Percentiles rank a stretch among this genome's conserved stretches.
These are phyloP conservation scores for Hordeum marinum DNA, from an alignment of 176 grass and related monocot species.

Conservation along the genomic window DNA sequence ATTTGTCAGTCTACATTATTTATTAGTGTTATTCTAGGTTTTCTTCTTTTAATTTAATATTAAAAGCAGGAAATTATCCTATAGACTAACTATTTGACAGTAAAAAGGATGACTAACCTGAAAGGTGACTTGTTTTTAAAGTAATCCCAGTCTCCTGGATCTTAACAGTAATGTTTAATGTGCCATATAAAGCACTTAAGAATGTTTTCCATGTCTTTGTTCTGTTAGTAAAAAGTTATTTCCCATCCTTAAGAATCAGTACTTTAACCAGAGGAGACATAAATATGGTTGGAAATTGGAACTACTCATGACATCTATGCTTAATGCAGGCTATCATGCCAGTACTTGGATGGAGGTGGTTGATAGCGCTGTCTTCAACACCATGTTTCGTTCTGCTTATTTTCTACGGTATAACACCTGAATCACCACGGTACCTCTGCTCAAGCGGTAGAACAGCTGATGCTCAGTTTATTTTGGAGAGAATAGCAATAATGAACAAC, in stretches of 20 bases:
- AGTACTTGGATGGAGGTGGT: conserved; percentile 66
- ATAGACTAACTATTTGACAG: neutral
- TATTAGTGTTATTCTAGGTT: neutral
- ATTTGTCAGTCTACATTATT: neutral
- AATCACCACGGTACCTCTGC: conserved; percentile 82
- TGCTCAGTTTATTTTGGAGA: conserved; percentile 48
- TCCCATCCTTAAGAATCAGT: neutral
- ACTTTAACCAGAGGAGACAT: neutral
- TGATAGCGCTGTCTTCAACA: conserved; percentile 49
- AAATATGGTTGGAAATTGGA: neutral
- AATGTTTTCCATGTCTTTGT: neutral
- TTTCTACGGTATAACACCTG: conserved; percentile 50
- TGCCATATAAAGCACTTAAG: neutral
- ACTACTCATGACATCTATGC: neutral
- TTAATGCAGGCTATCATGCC: conserved; percentile 59
- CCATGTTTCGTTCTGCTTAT: conserved; percentile 61
- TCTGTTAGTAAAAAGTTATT: neutral
- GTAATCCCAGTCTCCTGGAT: neutral
- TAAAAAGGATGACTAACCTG: neutral
- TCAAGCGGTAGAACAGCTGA: conserved; percentile 42
- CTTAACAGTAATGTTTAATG: neutral
- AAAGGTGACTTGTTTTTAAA: neutral
- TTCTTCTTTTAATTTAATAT: neutral
- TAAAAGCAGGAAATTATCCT: neutral
- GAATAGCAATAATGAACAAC: conserved; percentile 60